These are phyloP conservation scores for Lablab purpureus DNA, from an alignment of 306 rosid species.

Conservation along the genomic window DNA sequence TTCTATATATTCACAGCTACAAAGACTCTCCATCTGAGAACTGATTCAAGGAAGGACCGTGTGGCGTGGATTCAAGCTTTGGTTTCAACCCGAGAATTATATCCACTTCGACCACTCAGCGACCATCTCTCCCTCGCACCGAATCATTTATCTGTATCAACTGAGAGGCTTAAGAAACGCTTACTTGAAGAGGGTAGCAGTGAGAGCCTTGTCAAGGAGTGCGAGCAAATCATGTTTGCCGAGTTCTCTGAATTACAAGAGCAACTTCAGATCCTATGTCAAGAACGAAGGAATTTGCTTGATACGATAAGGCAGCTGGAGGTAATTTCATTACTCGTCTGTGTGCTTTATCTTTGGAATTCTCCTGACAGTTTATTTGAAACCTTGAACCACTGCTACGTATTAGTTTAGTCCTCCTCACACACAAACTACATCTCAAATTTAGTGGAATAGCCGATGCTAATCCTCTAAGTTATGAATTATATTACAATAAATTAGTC, in stretches of 20 bases:
- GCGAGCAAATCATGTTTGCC: constrained; percentile 89
- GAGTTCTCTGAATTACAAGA: constrained; percentile 83
- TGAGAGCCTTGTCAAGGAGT: constrained; percentile 74
- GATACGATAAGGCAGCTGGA: constrained; percentile 88
- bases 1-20: constrained; percentile 92
- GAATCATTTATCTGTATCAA: constrained; percentile 71
- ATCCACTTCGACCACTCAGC: constrained; percentile 59
- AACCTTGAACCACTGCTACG: background rate
- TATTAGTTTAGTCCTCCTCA: constrained; percentile 13
- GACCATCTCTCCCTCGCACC: constrained; percentile 64
- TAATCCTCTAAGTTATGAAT: constrained; percentile 19
- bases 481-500: constrained; percentile 1
- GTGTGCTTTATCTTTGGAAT: constrained; percentile 27
- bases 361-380: background rate
- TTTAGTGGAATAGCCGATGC: background rate
- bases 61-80: constrained; percentile 92
- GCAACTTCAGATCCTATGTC: constrained; percentile 67
- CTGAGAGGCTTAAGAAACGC: constrained; percentile 76
- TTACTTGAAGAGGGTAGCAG: constrained; percentile 77
- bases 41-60: constrained; percentile 83
- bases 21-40: constrained; percentile 95
- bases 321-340: constrained; percentile 58
- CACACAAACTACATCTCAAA: constrained; percentile 3
- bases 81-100: constrained; percentile 72
- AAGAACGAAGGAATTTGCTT: constrained; percentile 79